phyloP scores from a whole-genome alignment of 768 basidiomycete genomes.

The Hericium alpestre region DNA sequence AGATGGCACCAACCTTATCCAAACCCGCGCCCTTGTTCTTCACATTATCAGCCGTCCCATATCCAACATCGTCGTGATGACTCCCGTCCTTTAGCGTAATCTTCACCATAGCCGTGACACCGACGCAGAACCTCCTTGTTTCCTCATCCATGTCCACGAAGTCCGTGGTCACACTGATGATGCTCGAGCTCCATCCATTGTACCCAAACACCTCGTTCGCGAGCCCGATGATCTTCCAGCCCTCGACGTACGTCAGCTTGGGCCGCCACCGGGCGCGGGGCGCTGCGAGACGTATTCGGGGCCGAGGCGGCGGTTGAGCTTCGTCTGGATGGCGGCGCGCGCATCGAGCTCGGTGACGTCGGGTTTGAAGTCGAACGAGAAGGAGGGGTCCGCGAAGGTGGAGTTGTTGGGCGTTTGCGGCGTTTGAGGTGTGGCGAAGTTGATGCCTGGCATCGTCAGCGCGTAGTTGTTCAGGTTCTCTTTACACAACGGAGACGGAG shows the following conservation, averaged over 20 bases:
- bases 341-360: constrained; percentile 12
- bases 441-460: not conserved
- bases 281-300: constrained; percentile 89
- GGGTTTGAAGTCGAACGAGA: constrained; percentile 2
- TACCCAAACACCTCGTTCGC: constrained; percentile 99
- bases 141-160: constrained; percentile 71
- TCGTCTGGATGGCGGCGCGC: constrained; percentile 64
- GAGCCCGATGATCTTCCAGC: constrained; percentile 96
- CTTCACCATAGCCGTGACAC: constrained; percentile 76
- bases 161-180: constrained; percentile 67
- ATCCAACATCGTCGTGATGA: constrained; percentile 90
- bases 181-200: constrained; percentile 85
- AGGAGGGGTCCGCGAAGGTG: constrained; percentile 1
- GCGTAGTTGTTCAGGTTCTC: too few relatives aligned
- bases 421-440: not conserved
- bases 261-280: constrained; percentile 80
- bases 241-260: constrained; percentile 90
- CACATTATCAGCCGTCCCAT: constrained; percentile 76
- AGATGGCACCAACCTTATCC: constrained; percentile 63
- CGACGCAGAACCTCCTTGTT: constrained; percentile 52
- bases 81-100: constrained; percentile 82
- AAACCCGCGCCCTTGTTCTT: constrained; percentile 78
- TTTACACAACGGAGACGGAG: too few relatives aligned
- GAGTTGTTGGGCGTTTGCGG: constrained; percentile 3
- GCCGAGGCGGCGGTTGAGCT: constrained; percentile 80